These are phyloP conservation scores for Scheffersomyces stipitis DNA, from an alignment of 805 yeast genomes.

Conservation along the genomic window DNA sequence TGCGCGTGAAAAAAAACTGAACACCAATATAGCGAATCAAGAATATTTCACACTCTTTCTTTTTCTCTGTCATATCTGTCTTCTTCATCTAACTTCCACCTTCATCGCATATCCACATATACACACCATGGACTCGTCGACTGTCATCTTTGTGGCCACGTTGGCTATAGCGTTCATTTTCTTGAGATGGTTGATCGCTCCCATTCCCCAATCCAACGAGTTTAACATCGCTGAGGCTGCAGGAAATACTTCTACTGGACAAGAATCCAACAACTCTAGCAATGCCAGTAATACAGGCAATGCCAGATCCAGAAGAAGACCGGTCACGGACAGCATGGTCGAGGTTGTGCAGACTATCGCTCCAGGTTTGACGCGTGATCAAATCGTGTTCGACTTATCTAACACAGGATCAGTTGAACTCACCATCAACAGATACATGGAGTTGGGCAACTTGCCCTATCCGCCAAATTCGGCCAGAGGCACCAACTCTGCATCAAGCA, in stretches of 20 bases:
- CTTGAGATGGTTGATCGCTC: slow-evolving; percentile 64
- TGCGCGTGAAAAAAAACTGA: no score
- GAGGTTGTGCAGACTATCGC: slow-evolving; percentile 83
- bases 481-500: background rate
- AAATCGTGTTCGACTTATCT: slow-evolving; percentile 71
- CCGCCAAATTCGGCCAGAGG: slow-evolving; percentile 41
- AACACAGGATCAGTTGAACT: slow-evolving; percentile 77
- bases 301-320: slow-evolving; percentile 33
- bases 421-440: slow-evolving; percentile 72
- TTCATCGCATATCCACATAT: no score
- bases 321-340: slow-evolving; percentile 70
- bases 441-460: slow-evolving; percentile 57
- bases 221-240: slow-evolving; percentile 6
- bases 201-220: slow-evolving; percentile 46
- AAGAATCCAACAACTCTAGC: slow-evolving; percentile 9
- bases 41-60: no score
- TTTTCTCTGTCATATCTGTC: no score
- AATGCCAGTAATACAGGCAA: slow-evolving; percentile 10
- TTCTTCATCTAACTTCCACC: no score
- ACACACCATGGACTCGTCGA: slow-evolving; percentile 52
- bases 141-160: slow-evolving; percentile 48
- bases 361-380: slow-evolving; percentile 66
- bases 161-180: slow-evolving; percentile 56
- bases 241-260: slow-evolving; percentile 8
- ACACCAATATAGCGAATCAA: no score